Evolutionary conservation across 148 eudicot species (phyloP), one percentile per base, ranked within the genome.

Genomic region (Dianthus caryophyllus): DNA sequence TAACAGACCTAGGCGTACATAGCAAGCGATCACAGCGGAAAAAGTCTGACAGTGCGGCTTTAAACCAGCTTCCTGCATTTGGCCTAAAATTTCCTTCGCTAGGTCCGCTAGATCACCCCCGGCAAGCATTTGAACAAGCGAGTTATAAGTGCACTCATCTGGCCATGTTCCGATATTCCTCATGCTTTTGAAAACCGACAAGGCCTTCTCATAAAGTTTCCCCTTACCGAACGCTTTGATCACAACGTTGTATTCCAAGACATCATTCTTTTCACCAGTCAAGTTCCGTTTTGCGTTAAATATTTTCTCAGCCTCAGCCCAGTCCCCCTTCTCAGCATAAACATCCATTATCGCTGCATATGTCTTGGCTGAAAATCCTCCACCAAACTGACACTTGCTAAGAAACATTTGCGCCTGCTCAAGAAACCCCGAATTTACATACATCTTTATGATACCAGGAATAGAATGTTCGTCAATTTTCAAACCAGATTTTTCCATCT

Each of bases 171-270:
- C 96, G 26, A 67, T 78, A 73, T 78, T 82, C 75, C 82, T 88
- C 97, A 91, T 91, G 66, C 80, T 79, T 79, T 72, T 88, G 75
- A 88, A 87, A 66, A 84, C 82, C 11, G 83, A 82, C 27, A 84
- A 76, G 21, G 92, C 97, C 74, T 82, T 88, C 67, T 86, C 96
- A 64, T 82, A 88, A 30, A 83, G 83, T 64, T 81, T 79, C 39
- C 83, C 97, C 75, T 71, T 86, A 44, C 97, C 97, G 79, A 82
- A 88, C 33, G 92, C 96, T 75, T 91, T 91, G 68, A 91, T 77
- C 85, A 91, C 84, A 41, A 91, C 88, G 83, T 88, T 91, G 70
- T 86, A 88, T 73, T 82, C 96, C 71, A 77, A 60, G 29, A 91
- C 76, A 70, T 87, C 96, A 70, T 82, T 87, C 70, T 72, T 81